Evolutionary conservation across 2,329 filamentous ascomycete genomes (phyloP).

Genomic region (Fusarium longipes): DNA sequence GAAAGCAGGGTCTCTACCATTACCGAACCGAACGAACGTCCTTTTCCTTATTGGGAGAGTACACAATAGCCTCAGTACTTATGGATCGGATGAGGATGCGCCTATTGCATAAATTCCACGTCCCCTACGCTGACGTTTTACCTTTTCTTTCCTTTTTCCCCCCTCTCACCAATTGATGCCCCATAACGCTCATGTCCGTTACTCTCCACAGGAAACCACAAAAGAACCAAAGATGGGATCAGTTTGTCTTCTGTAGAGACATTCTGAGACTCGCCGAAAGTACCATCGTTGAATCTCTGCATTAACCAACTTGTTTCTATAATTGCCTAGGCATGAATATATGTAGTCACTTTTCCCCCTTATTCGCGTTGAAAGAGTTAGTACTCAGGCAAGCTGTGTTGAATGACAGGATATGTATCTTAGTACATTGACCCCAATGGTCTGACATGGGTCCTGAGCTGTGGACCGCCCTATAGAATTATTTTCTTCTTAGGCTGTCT

Average conservation of each 20-base stretch:
- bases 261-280: slow-evolving; percentile 14
- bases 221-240: slow-evolving; percentile 6
- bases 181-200: slow-evolving; percentile 9
- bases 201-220: slow-evolving; percentile 11
- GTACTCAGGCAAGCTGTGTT: background rate
- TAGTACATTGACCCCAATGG: background rate
- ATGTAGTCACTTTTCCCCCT: slow-evolving; percentile 35
- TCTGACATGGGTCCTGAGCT: background rate
- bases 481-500: slow-evolving; percentile 14
- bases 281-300: background rate
- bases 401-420: background rate
- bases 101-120: background rate
- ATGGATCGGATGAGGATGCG: slow-evolving; percentile 4
- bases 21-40: slow-evolving; percentile 19
- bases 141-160: slow-evolving; percentile 2
- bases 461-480: background rate
- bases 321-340: slow-evolving; percentile 11
- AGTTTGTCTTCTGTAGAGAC: background rate
- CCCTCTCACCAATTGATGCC: slow-evolving; percentile 7
- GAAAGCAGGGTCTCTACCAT: slow-evolving; percentile 15
- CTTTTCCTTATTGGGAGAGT: slow-evolving; percentile 6
- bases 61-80: background rate
- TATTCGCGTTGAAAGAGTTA: background rate
- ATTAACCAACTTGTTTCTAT: slow-evolving; percentile 10
- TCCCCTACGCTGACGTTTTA: slow-evolving; percentile 1